phyloP scores from a whole-genome alignment of 2,329 filamentous ascomycete genomes.

The Cladophialophora carrionii region DNA sequence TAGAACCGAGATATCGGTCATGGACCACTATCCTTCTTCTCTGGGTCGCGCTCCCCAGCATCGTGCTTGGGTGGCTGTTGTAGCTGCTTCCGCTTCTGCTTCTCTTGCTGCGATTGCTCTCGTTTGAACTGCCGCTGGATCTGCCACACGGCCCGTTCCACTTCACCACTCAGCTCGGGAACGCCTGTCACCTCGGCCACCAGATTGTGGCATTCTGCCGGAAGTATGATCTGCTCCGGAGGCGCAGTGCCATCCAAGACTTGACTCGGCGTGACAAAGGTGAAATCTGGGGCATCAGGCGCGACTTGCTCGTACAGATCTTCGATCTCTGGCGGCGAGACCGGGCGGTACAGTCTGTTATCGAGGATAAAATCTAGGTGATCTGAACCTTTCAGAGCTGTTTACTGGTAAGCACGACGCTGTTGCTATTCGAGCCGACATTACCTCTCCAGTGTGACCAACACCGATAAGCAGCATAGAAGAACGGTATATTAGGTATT shows the following conservation, averaged over 20 bases:
- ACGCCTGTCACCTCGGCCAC: constrained; percentile 67
- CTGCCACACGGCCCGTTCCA: constrained; percentile 76
- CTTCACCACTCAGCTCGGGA: constrained; percentile 71
- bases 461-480: constrained; percentile 86
- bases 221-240: constrained; percentile 53
- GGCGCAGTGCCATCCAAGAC: constrained; percentile 42
- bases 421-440: constrained; percentile 30
- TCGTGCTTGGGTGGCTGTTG: constrained; percentile 11
- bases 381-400: constrained; percentile 77
- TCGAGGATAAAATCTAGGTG: constrained; percentile 81
- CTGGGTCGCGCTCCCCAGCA: not conserved
- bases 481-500: constrained; percentile 92
- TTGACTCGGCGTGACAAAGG: constrained; percentile 43
- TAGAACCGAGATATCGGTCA: not conserved
- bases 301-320: constrained; percentile 65
- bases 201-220: constrained; percentile 56
- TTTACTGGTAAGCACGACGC: not conserved
- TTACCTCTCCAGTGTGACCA: constrained; percentile 83
- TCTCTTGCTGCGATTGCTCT: constrained; percentile 18
- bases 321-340: constrained; percentile 71
- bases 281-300: constrained; percentile 42
- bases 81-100: constrained; percentile 9
- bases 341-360: constrained; percentile 68
- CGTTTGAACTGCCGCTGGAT: constrained; percentile 53
- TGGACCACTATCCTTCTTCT: not conserved